Evolutionary conservation across 768 basidiomycete genomes (phyloP), one percentile per base, ranked within the genome.

Genomic region (Chalciporus chontae): DNA sequence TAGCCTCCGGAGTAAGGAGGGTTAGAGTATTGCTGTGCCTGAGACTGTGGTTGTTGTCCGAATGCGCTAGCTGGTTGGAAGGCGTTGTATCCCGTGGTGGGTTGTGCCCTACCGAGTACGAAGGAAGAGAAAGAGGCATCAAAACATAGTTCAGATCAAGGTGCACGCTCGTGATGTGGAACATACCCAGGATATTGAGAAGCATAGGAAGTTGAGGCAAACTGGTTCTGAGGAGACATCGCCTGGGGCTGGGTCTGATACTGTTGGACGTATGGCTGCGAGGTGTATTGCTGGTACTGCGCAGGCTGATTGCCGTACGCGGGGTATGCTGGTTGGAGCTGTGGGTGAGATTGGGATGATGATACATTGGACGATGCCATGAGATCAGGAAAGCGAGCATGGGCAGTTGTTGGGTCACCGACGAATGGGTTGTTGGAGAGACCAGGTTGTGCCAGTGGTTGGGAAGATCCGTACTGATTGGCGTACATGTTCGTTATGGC

Each of bases 371-470:
- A 38, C 46, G 57, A 62, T 32, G 73, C 73, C n/a, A n/a, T n/a
- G 58, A 90, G 73, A 62, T 85, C 84, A 31, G 88, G 88, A 58
- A 76, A 90, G 52, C 87, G 80, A 18, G 73, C 65, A 23, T 75
- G 72, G 27, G 77, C 66, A 41, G 73, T 70, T 26, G 72, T 54
- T 1, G 78, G 73, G 53, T 79, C 78, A 41, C 75, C 71, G 59
- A 82, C 69, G 68, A 90, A 89, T 0, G 87, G 87, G 57, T 89
- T 89, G 61, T 85, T 90, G 43, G 73, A 71, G 41, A 72, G 61
- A 8, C 69, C 69, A 10, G 39, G 11, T 4, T 21, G 21, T 21
- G 21, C 21, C 21, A 21, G 21, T 2, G 46, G 41, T 19, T 58
- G 37, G 19, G 41, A 18, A 26, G 71, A 39, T 14, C 66, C 68